Percentiles rank a stretch among this genome's conserved stretches.
Conservation (phyloP, 108 stramenopile species). For the Cylindrotheca fusiformis region DNA sequence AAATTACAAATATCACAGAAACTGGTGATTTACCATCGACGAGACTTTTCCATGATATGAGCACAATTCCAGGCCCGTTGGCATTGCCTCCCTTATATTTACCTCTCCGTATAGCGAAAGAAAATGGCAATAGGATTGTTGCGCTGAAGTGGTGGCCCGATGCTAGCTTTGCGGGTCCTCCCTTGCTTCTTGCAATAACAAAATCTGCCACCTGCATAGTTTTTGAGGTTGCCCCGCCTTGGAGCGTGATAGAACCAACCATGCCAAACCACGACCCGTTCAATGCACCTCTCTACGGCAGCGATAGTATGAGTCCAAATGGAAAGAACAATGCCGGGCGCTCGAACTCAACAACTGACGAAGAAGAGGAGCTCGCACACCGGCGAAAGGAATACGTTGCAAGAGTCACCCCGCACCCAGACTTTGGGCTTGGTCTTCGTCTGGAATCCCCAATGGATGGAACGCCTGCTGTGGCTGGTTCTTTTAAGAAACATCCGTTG, state of each 20-base stretch:
- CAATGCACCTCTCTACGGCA: conserved; percentile 18
- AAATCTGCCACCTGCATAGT: conserved; percentile 51
- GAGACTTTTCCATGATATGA: conserved; percentile 50
- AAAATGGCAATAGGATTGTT: conserved; percentile 24
- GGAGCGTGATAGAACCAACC: conserved; percentile 64
- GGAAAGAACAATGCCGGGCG: conserved; percentile 1
- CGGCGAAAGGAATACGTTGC: conserved; percentile 60
- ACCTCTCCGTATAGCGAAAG: conserved; percentile 26
- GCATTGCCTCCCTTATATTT: conserved; percentile 56
- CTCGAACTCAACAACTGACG: conserved; percentile 19
- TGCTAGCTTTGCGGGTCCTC: conserved; percentile 70
- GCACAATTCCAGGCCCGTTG: conserved; percentile 61
- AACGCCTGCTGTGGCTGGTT: conserved; percentile 79
- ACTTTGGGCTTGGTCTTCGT: conserved; percentile 81
- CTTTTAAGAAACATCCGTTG: conserved; percentile 82
- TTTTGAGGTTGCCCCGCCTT: conserved; percentile 80
- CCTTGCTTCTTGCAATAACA: conserved; percentile 59
- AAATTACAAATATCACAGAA: conserved; percentile 7
- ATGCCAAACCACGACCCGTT: conserved; percentile 79
- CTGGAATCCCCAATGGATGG: conserved; percentile 74
- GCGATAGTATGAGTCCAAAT: conserved; percentile 21
- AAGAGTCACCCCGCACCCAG: conserved; percentile 71
- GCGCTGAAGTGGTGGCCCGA: conserved; percentile 75
- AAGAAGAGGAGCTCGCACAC: conserved; percentile 2
- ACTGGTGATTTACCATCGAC: conserved; percentile 6